Conservation (phyloP, 371 early-diverging fungal species). For the Mucor mucedo region DNA sequence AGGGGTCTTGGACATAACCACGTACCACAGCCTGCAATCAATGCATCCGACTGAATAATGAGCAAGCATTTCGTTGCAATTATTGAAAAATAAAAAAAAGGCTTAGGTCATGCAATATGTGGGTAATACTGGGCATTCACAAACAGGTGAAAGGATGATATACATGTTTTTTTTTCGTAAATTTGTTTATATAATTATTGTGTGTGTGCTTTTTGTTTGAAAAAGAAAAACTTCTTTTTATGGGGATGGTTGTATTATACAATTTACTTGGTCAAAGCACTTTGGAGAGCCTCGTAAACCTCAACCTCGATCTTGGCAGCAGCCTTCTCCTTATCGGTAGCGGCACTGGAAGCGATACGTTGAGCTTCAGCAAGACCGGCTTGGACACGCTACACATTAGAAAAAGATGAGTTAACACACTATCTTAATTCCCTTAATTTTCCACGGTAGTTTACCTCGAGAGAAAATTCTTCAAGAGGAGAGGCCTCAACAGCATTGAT, state of each 20-base stretch:
- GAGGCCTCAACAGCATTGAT: constrained; percentile 97
- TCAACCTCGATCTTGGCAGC: constrained; percentile 89
- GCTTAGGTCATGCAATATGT: too few relatives aligned
- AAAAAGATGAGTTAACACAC: neutral
- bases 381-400: constrained; percentile 66
- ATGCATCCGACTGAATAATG: too few relatives aligned
- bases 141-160: too few relatives aligned
- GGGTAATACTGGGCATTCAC: too few relatives aligned
- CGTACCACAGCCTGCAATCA: too few relatives aligned
- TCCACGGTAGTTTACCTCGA: constrained; percentile 54
- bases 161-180: neutral
- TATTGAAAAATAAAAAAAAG: too few relatives aligned
- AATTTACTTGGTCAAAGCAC: constrained; percentile 60
- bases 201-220: neutral
- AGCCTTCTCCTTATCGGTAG: constrained; percentile 82
- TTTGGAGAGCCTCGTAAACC: constrained; percentile 86
- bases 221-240: neutral
- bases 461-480: constrained; percentile 85
- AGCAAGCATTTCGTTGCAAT: too few relatives aligned
- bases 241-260: constrained; percentile 2
- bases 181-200: constrained; percentile 3
- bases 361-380: constrained; percentile 86
- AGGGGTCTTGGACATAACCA: too few relatives aligned
- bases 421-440: too few relatives aligned
- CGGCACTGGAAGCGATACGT: constrained; percentile 61